Evolutionary conservation across 441 rosid species (phyloP), one percentile per base, ranked within the genome.

Genomic region (Hura crepitans): DNA sequence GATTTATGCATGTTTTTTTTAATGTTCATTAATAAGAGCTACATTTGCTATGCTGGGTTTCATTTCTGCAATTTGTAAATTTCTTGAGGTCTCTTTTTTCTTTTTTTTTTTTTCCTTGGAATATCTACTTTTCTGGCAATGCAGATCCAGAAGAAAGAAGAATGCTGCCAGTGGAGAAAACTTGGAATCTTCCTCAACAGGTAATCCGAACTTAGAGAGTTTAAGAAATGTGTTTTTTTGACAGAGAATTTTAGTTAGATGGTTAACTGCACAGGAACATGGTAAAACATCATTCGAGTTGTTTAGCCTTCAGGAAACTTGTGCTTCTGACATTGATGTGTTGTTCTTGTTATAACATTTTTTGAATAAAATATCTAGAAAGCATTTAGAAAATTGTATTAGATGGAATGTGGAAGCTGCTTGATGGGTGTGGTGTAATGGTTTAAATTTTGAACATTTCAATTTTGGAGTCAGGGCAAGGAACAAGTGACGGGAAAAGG

Each of bases 131-230:
- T 57, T 13, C 42, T 27, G 23, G 27, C 61, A 65, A 69, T 80
- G 82, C 85, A 91, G 97, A 79, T 91, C 93, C 53, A 86, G 97
- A 84, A 86, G 97, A 73, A 94, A 90, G 84, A 91, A 91, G 78
- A 87, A 83, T 83, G 84, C 88, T 31, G 76, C 90, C 47, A 83
- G 80, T 68, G 97, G 92, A 79, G 97, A 92, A 70, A 87, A 82
- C 78, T 75, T 82, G 45, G 97, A 88, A 73, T 85, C 96, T 69
- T 76, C 87, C 53, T 78, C 91, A 61, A 79, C 82, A 74, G 96
- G 97, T 88, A 79, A 33, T 50, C 27, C 65, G 28, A 12, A 30
- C 31, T 31, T 31, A 5, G 0, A 43, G 17, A 0, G 2, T 9
- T 46, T 31, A 23, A 12, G 8, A 25, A 23, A 15, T 31, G 3